Evolutionary conservation across 129 eudicot genomes (phyloP), one percentile per base, ranked within the genome.

Genomic region (Flaveria robusta): DNA sequence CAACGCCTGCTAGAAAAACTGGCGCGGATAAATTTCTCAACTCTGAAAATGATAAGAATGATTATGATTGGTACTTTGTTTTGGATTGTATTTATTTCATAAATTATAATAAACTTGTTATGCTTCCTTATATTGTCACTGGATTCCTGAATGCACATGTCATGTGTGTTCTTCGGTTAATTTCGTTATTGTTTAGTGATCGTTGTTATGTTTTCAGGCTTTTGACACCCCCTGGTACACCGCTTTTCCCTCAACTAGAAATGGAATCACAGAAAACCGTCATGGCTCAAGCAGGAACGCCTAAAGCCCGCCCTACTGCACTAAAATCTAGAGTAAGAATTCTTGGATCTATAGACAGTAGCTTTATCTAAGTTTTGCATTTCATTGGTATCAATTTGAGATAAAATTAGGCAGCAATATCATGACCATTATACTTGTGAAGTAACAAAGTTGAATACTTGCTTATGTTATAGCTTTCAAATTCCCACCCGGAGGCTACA

Each of bases 211-310:
- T 68, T 80, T 87, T 86, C 92, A 94, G 99, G 99, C 99, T 94
- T 70, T 81, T 94, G 66, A 91, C 97, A 0, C 99, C 99, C 76
- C 99, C 99, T 37, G 97, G 97, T 15, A 94, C 99, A 60, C 99
- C 99, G 39, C 96, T 94, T 70, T 94, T 94, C 71, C 96, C 97
- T 77, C 91, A 97, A 63, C 81, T 94, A 77, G 99, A 94, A 84
- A 84, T 83, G 93, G 97, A 89, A 77, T 75, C 96, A 51, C 93
- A 85, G 73, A 87, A 86, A 78, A 70, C 76, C 3, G 76, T 83
- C 42, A 86, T 66, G 87, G 78, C 83, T 83, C 90, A 89, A 80
- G 62, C 45, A 49, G 99, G 89, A 84, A 86, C 88, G 68, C 94
- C 94, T 37, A 91, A 91, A 87, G 81, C 84, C 83, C 99, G 89